Evolutionary conservation across 768 basidiomycete species (phyloP).

Genomic region (Xanthoconium purpureum): DNA sequence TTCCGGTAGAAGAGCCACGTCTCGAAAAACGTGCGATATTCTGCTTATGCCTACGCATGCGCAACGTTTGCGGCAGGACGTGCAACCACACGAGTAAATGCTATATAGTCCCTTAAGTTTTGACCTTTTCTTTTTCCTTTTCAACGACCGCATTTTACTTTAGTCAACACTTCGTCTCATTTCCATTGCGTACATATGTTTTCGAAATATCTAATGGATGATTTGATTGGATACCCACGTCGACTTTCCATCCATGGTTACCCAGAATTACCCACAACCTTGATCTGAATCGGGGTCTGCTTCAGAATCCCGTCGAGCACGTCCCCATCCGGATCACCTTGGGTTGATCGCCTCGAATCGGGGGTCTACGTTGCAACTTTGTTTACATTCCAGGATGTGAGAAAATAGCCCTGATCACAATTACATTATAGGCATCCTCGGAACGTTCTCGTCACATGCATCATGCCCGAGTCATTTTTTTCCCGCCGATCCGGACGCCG

Average conservation of each 20-base stretch:
- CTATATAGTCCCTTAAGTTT: neutral
- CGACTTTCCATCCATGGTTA: neutral
- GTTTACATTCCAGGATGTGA: neutral
- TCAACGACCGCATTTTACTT: neutral
- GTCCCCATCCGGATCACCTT: neutral
- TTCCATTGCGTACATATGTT: constrained; percentile 7
- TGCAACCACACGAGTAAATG: neutral
- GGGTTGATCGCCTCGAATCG: neutral
- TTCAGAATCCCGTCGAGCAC: too few relatives aligned
- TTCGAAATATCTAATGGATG: constrained; percentile 15
- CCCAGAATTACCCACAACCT: neutral
- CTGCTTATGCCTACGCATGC: neutral
- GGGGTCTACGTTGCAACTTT: neutral
- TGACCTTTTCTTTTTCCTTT: neutral
- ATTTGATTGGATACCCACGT: constrained; percentile 6
- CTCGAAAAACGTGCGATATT: too few relatives aligned
- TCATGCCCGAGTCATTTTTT: neutral
- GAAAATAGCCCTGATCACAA: neutral
- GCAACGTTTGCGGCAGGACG: neutral
- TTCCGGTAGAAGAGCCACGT: constrained; percentile 20
- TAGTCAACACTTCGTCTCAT: neutral
- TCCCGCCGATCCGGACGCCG: neutral
- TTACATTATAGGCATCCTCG: too few relatives aligned
- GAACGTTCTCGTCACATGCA: neutral
- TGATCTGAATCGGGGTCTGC: too few relatives aligned